A percentile compares a stretch with the other conserved stretches of the same genome.
phyloP scores from a whole-genome alignment of 2,329 filamentous ascomycete genomes.

The Diaporthe velutina region DNA sequence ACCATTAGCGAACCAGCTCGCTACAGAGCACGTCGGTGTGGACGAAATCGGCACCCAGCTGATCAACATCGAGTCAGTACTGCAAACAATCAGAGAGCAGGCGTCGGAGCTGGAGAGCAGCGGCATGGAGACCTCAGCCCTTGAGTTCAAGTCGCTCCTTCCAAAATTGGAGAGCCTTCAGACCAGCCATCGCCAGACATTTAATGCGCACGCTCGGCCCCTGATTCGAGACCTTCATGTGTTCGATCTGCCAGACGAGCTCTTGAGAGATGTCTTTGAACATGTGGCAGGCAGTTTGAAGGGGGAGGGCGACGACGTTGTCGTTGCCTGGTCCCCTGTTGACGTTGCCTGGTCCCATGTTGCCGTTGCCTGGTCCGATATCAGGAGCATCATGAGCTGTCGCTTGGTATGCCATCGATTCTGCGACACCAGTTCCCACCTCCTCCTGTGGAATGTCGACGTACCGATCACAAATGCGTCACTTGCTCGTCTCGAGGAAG shows the following conservation, averaged over 20 bases:
- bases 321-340: too few species aligned
- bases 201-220: neutral
- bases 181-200: neutral
- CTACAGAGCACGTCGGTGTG: neutral
- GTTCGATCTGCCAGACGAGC: neutral
- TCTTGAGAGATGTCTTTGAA: neutral
- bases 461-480: neutral
- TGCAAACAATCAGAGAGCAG: neutral
- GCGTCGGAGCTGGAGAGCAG: neutral
- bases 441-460: neutral
- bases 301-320: accelerated
- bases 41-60: neutral
- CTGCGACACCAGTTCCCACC: neutral
- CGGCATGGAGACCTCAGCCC: accelerated
- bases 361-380: too few species aligned
- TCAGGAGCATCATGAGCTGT: neutral
- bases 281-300: too few species aligned
- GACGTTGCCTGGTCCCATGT: too few species aligned
- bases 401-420: neutral
- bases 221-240: neutral
- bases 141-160: neutral
- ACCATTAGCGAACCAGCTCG: too few species aligned
- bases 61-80: neutral
- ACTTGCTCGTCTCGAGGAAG: neutral
- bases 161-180: neutral